A percentile compares a stretch with the other conserved stretches of the same genome.
These are phyloP conservation scores for Aspergillus haitiensis DNA, from an alignment of 495 filamentous ascomycete genomes.

Conservation along the genomic window DNA sequence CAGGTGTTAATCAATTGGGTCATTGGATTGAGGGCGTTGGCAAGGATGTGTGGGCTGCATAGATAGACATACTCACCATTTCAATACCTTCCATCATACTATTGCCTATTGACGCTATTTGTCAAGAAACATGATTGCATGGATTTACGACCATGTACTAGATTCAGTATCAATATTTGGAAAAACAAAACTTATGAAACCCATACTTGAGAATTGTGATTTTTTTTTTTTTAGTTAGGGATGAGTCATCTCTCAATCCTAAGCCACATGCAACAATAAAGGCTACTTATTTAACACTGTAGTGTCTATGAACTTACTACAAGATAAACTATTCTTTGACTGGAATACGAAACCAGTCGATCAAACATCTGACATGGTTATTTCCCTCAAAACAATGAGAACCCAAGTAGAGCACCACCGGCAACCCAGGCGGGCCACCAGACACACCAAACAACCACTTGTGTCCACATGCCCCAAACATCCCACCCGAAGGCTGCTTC, in stretches of 20 bases:
- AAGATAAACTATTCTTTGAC: not conserved
- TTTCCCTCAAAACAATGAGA: conserved; percentile 35
- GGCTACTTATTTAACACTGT: no score
- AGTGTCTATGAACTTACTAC: not conserved
- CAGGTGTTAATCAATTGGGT: conserved; percentile 88
- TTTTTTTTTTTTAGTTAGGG: no score
- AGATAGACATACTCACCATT: conserved; percentile 23
- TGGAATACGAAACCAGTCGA: no score
- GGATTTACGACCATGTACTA: conserved; percentile 25
- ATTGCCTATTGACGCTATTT: conserved; percentile 7
- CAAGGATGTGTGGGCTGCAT: conserved; percentile 88
- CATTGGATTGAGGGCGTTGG: conserved; percentile 91
- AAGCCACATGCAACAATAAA: no score
- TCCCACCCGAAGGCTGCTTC: conserved; percentile 88
- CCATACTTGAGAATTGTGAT: no score
- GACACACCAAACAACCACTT: conserved; percentile 91
- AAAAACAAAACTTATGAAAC: conserved; percentile 1
- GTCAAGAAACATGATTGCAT: conserved; percentile 30
- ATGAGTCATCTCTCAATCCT: no score
- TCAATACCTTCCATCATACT: conserved; percentile 18
- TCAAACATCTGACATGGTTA: not conserved
- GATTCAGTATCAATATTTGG: conserved; percentile 21
- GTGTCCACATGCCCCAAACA: conserved; percentile 86
- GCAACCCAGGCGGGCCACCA: conserved; percentile 98
- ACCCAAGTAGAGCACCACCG: conserved; percentile 54